Conservation (phyloP, 2,329 filamentous ascomycete species). For the Tetracladium maxilliforme region DNA sequence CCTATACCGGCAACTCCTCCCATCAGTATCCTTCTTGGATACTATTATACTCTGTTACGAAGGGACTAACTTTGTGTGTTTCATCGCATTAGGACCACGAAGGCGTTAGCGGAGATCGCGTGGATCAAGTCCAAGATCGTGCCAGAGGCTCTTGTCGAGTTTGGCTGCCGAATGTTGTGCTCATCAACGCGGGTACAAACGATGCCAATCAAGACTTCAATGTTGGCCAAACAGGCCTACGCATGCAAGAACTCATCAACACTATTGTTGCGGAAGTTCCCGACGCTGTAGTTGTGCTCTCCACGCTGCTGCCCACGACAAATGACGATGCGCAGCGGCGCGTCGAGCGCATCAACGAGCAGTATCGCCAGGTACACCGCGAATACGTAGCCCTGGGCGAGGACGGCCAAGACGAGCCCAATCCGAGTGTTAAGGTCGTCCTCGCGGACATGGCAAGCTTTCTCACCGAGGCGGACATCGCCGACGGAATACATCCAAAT, state of each 20-base stretch:
- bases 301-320: constrained; percentile 13
- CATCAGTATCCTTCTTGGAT: neutral
- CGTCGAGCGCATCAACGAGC: constrained; percentile 10
- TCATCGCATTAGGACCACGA: constrained; percentile 5
- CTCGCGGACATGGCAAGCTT: constrained; percentile 3
- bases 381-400: constrained; percentile 6
- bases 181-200: constrained; percentile 18
- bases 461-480: constrained; percentile 4
- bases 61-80: neutral
- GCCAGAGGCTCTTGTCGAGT: constrained; percentile 3
- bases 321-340: constrained; percentile 1
- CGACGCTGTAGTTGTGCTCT: constrained; percentile 15
- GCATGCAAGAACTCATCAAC: constrained; percentile 12
- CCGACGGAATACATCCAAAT: constrained; percentile 9
- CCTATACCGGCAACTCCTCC: too few species aligned
- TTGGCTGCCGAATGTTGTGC: constrained; percentile 9
- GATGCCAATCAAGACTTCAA: constrained; percentile 10
- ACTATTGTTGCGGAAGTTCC: constrained; percentile 10
- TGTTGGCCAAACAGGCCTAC: constrained; percentile 4
- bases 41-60: neutral
- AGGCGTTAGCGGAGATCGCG: constrained; percentile 5
- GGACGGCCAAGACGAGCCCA: neutral
- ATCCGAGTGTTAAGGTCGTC: constrained; percentile 1
- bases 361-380: constrained; percentile 7
- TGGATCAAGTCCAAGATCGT: constrained; percentile 5